These are phyloP conservation scores for Penicillium sp. DNA, from an alignment of 2,329 filamentous ascomycete species.

Conservation along the genomic window DNA sequence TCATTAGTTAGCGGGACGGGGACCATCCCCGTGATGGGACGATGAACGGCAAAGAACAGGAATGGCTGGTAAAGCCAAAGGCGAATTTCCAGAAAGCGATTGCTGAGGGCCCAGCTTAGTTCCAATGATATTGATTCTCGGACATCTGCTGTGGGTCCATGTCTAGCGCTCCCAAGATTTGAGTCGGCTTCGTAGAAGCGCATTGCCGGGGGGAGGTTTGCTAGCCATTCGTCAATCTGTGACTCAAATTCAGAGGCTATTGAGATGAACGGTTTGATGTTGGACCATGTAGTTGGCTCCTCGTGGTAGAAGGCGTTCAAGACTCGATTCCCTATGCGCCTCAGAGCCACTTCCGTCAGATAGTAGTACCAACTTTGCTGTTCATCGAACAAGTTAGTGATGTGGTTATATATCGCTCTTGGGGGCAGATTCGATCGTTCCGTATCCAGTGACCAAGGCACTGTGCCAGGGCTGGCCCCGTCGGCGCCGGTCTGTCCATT, in stretches of 20 bases:
- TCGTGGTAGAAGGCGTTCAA: slow-evolving; percentile 36
- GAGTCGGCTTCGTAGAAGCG: slow-evolving; percentile 22
- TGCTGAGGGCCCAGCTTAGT: slow-evolving; percentile 30
- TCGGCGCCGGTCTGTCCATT: not conserved
- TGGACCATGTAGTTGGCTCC: slow-evolving; percentile 21
- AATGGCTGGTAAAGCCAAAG: slow-evolving; percentile 35
- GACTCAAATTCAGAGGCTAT: slow-evolving; percentile 32
- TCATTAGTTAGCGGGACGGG: not conserved
- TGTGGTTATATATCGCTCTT: not conserved
- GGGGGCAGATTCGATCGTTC: not conserved
- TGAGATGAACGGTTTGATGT: slow-evolving; percentile 24
- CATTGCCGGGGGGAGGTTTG: slow-evolving; percentile 31
- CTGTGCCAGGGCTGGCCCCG: not conserved
- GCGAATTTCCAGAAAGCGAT: slow-evolving; percentile 29
- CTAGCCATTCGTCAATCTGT: slow-evolving; percentile 29
- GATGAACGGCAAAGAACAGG: slow-evolving; percentile 30
- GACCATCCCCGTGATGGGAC: not conserved
- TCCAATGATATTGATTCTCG: slow-evolving; percentile 21
- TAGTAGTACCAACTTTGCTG: slow-evolving; percentile 50
- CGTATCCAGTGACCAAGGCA: not conserved
- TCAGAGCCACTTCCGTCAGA: slow-evolving; percentile 45
- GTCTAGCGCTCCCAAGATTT: not conserved
- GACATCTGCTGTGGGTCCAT: not conserved
- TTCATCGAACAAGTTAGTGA: slow-evolving; percentile 24
- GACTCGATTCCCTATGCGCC: slow-evolving; percentile 46